These are phyloP conservation scores for Penicillium sp. DNA, from an alignment of 2,329 filamentous ascomycete genomes.

Conservation along the genomic window DNA sequence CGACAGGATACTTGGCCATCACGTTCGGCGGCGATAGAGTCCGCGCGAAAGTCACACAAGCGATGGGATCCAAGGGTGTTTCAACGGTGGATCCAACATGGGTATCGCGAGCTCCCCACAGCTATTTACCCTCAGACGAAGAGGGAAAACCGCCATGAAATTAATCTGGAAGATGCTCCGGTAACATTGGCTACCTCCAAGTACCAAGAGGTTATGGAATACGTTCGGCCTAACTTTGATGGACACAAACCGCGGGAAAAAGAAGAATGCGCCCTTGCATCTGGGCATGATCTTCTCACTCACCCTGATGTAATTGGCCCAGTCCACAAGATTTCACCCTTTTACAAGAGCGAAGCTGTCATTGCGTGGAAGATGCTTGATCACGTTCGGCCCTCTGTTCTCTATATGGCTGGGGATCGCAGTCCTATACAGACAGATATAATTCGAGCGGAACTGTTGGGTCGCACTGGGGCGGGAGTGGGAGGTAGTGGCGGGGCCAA, in stretches of 20 bases:
- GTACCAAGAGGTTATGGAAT: conserved; percentile 11
- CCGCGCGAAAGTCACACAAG: neutral
- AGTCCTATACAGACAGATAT: conserved; percentile 12
- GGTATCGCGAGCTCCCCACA: conserved; percentile 3
- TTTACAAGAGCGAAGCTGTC: conserved; percentile 8
- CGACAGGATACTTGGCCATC: conserved; percentile 10
- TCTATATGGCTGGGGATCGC: conserved; percentile 21
- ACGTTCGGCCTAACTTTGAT: conserved; percentile 4
- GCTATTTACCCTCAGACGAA: neutral
- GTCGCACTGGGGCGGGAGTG: conserved; percentile 18
- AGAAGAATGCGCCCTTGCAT: neutral
- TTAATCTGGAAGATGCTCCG: neutral
- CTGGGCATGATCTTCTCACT: conserved; percentile 1
- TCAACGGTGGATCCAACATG: conserved; percentile 5
- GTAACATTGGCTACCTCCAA: conserved; percentile 7
- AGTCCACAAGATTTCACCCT: neutral
- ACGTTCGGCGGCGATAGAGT: neutral
- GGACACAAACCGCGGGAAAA: neutral
- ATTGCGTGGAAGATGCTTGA: conserved; percentile 6
- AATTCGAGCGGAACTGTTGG: conserved; percentile 14
- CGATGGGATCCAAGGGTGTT: conserved; percentile 12
- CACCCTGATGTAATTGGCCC: conserved; percentile 10
- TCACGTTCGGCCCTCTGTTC: conserved; percentile 20
- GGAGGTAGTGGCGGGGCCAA: conserved; percentile 26
- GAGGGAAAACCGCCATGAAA: neutral